A percentile compares a stretch with the other conserved stretches of the same genome.
phyloP scores from a whole-genome alignment of 306 rosid species.

The Astragalus membranaceus region DNA sequence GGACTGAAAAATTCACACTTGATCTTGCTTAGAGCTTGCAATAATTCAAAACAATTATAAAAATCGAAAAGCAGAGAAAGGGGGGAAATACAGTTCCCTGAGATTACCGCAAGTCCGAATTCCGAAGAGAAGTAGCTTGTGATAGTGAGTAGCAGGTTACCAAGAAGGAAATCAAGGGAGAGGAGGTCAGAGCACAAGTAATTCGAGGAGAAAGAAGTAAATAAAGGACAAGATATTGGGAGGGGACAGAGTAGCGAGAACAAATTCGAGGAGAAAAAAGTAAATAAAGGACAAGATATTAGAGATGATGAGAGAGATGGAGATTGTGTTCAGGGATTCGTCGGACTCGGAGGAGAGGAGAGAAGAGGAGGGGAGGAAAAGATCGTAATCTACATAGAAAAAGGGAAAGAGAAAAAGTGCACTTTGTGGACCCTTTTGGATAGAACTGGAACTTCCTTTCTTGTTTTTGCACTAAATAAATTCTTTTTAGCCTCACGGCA shows the following conservation, averaged over 20 bases:
- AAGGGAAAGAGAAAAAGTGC: constrained; percentile 43
- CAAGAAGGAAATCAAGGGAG: neutral
- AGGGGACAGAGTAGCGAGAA: constrained; percentile 7
- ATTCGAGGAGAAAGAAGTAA: neutral
- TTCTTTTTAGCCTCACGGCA: neutral
- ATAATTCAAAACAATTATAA: neutral
- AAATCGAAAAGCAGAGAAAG: neutral
- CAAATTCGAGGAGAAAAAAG: constrained; percentile 2
- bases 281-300: neutral
- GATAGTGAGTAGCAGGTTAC: neutral
- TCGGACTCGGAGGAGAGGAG: neutral
- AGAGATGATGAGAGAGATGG: neutral
- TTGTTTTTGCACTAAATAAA: neutral
- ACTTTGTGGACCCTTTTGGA: constrained; percentile 33
- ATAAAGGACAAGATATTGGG: neutral
- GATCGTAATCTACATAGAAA: neutral
- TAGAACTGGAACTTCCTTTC: constrained; percentile 12
- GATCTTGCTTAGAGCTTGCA: constrained; percentile 15
- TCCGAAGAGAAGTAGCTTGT: neutral
- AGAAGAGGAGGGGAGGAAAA: neutral
- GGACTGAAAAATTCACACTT: neutral
- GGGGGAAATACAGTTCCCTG: neutral
- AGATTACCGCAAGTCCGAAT: neutral
- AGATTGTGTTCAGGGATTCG: constrained; percentile 34
- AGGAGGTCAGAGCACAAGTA: constrained; percentile 4